A percentile compares a stretch with the other conserved stretches of the same genome.
These are phyloP conservation scores for Fragilaria crotonensis DNA, from an alignment of 108 stramenopile genomes.

Conservation along the genomic window DNA sequence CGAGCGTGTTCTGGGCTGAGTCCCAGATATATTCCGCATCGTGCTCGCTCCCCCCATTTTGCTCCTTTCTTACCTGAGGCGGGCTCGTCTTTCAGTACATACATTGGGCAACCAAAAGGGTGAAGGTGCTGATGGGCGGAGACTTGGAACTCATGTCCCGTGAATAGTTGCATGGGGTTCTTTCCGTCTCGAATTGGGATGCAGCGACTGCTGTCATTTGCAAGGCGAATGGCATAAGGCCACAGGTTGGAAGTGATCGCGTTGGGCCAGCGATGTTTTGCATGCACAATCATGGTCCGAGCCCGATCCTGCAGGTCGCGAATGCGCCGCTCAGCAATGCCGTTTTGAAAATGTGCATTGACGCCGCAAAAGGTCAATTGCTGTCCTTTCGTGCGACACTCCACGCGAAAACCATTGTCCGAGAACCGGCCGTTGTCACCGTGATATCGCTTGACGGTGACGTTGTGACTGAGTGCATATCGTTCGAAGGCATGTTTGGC, in stretches of 20 bases:
- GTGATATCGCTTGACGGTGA: conserved; percentile 17
- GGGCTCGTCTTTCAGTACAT: not conserved
- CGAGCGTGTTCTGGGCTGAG: conserved; percentile 23
- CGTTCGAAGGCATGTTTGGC: conserved; percentile 36
- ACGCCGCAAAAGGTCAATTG: conserved; percentile 28
- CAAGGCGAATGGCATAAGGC: conserved; percentile 23
- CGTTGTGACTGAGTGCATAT: not conserved
- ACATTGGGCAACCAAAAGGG: too few relatives aligned
- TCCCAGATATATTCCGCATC: conserved; percentile 34
- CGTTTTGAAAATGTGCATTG: conserved; percentile 42
- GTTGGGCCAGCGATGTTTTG: conserved; percentile 19
- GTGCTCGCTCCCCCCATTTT: too few relatives aligned
- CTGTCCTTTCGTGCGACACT: conserved; percentile 3
- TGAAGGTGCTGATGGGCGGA: not conserved
- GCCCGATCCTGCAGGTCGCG: conserved; percentile 25
- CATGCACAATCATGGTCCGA: conserved; percentile 24
- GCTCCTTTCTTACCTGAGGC: conserved; percentile 4
- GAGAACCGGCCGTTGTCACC: conserved; percentile 22
- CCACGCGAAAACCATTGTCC: not conserved
- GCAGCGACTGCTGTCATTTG: conserved; percentile 2
- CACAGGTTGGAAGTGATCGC: conserved; percentile 24
- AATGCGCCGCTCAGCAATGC: conserved; percentile 31
- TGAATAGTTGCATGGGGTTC: not conserved
- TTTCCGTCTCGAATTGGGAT: not conserved
- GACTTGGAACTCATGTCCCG: not conserved